Conservation (phyloP, 2,329 filamentous ascomycete genomes). For the Phyllosticta capitalensis region DNA sequence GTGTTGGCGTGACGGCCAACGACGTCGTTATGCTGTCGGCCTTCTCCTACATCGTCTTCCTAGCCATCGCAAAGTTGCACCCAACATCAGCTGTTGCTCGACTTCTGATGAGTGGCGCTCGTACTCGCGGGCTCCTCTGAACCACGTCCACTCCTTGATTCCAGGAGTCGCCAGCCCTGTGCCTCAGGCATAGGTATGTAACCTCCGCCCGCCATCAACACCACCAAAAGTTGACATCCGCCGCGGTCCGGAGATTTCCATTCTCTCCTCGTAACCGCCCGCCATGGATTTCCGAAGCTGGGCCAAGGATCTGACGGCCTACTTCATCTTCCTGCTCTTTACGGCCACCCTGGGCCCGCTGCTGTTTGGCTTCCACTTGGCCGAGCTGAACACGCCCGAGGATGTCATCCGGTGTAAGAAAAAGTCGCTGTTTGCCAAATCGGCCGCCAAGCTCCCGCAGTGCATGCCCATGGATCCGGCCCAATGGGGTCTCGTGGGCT, state of each 20-base stretch:
- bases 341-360: conserved; percentile 77
- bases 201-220: not conserved
- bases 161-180: not conserved
- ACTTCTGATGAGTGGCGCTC: not conserved
- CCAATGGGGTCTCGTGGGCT: conserved; percentile 77
- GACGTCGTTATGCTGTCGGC: not conserved
- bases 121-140: not conserved
- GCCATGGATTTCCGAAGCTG: conserved; percentile 30
- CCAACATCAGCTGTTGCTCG: not conserved
- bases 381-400: conserved; percentile 91
- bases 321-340: conserved; percentile 66
- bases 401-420: conserved; percentile 82
- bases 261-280: conserved; percentile 13
- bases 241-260: not conserved
- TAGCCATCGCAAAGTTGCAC: not conserved
- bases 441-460: conserved; percentile 45
- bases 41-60: not conserved
- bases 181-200: not conserved
- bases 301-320: conserved; percentile 53
- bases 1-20: not conserved
- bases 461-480: conserved; percentile 83
- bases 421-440: conserved; percentile 38
- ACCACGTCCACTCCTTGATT: not conserved
- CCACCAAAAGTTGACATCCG: not conserved
- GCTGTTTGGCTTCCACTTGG: conserved; percentile 90